A percentile compares a stretch with the other conserved stretches of the same genome.
Conservation (phyloP, 176 grass and related monocot species). For the Oryza glaberrima region DNA sequence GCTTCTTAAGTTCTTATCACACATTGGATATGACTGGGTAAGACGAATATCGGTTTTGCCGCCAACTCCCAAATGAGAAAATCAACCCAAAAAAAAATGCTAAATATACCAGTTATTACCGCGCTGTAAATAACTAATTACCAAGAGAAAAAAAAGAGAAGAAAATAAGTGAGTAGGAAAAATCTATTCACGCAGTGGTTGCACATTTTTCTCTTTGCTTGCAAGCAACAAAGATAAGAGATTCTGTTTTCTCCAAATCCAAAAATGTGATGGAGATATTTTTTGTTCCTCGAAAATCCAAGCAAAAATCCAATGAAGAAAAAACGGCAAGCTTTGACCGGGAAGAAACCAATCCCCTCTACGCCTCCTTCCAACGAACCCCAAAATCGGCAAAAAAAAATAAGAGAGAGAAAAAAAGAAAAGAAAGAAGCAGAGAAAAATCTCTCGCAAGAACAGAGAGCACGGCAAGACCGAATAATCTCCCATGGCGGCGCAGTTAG, state of each 20-base stretch:
- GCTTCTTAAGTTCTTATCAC: not conserved
- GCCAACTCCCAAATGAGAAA: not conserved
- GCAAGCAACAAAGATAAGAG: slow-evolving; percentile 28
- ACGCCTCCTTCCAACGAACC: not conserved
- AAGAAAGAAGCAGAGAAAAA: not conserved
- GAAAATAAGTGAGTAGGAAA: not conserved
- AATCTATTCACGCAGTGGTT: not conserved
- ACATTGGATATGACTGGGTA: not conserved
- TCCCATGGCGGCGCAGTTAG: not conserved
- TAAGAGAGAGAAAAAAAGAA: too few species aligned
- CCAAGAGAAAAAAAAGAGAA: not conserved
- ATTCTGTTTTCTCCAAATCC: not conserved
- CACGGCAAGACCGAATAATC: not conserved
- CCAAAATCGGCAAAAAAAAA: not conserved
- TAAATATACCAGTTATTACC: not conserved
- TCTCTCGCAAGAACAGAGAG: slow-evolving; percentile 25
- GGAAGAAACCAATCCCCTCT: not conserved
- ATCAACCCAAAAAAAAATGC: not conserved
- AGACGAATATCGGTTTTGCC: too few species aligned
- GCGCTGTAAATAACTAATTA: not conserved
- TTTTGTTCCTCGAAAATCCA: not conserved
- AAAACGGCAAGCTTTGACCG: slow-evolving; percentile 36
- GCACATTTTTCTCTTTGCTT: slow-evolving; percentile 10
- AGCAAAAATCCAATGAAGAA: slow-evolving; percentile 7
- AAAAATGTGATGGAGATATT: not conserved